Percentiles rank a stretch among this genome's conserved stretches.
Conservation (phyloP, 2,329 filamentous ascomycete genomes). For the Amylocarpus encephaloides region DNA sequence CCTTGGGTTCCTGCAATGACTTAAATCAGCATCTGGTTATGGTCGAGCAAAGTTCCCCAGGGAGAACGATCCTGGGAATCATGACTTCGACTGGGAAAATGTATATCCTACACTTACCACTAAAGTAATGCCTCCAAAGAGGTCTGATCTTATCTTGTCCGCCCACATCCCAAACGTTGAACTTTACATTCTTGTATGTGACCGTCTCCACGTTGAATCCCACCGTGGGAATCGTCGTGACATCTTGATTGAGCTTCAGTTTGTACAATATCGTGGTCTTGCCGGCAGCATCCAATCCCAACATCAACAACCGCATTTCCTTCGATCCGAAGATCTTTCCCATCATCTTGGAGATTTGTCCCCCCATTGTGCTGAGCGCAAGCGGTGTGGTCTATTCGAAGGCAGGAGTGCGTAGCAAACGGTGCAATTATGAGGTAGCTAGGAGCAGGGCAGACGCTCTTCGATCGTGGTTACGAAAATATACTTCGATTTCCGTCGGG, state of each 20-base stretch:
- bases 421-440: background rate
- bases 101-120: constrained; percentile 33
- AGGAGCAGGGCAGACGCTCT: background rate
- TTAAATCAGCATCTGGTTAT: background rate
- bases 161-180: constrained; percentile 99
- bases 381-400: constrained; percentile 29
- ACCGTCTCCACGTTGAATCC: constrained; percentile 99
- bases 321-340: constrained; percentile 98
- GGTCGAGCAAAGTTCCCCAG: no score
- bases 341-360: constrained; percentile 94
- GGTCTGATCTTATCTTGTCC: constrained; percentile 99
- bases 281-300: constrained; percentile 97
- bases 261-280: constrained; percentile 99
- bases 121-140: constrained; percentile 99
- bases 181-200: constrained; percentile 99
- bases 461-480: background rate
- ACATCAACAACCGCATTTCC: constrained; percentile 99
- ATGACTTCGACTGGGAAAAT: background rate
- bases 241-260: constrained; percentile 98
- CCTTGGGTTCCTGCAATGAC: constrained; percentile 73
- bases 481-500: background rate
- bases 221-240: constrained; percentile 99
- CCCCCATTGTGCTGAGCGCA: constrained; percentile 64
- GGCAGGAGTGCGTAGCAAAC: background rate
- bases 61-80: background rate